These are phyloP conservation scores for Xylaria sp. DNA, from an alignment of 2,329 filamentous ascomycete genomes.

Conservation along the genomic window DNA sequence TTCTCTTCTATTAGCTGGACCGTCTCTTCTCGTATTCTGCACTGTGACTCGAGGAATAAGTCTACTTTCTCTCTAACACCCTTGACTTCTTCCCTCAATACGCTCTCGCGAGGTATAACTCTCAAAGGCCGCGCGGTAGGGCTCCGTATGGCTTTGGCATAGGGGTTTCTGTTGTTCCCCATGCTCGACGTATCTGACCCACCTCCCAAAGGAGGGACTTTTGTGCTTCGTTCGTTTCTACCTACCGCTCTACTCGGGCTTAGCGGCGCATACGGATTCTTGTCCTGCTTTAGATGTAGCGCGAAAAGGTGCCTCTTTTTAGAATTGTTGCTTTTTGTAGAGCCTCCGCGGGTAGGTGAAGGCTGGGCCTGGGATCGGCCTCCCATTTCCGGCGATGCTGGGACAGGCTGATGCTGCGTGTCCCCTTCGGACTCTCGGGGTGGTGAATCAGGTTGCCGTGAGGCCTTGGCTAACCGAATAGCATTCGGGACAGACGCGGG, in stretches of 20 bases:
- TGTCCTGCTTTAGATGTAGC: neutral
- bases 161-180: neutral
- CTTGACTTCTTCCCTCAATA: neutral
- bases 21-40: neutral
- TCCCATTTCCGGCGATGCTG: no score
- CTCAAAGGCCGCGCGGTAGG: neutral
- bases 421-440: no score
- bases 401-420: no score
- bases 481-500: no score
- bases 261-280: neutral
- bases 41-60: neutral
- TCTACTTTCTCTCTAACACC: neutral
- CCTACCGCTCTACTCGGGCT: neutral
- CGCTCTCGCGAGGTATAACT: neutral
- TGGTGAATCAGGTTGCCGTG: neutral
- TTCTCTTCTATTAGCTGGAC: no score
- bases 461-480: neutral
- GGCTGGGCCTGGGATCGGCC: neutral
- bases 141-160: neutral
- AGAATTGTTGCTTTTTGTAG: neutral
- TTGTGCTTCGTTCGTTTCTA: neutral
- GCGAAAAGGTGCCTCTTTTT: neutral
- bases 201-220: neutral
- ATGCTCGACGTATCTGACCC: neutral
- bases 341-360: neutral